Conservation (phyloP, 2,329 filamentous ascomycete species). For the Curvularia sp. region DNA sequence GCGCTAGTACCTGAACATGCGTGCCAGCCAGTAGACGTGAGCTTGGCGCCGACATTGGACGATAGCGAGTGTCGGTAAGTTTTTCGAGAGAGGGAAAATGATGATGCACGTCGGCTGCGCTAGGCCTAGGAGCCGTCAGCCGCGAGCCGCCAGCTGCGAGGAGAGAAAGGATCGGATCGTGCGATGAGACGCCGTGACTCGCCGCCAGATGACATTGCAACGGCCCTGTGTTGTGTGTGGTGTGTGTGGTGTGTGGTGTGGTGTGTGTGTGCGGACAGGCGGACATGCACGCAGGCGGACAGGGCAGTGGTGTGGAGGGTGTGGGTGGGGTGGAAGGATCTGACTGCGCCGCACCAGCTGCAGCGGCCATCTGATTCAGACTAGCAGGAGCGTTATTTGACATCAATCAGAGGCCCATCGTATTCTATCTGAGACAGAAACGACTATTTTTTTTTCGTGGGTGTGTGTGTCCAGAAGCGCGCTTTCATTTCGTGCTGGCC, state of each 20-base stretch:
- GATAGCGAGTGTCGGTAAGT: slow-evolving; percentile 24
- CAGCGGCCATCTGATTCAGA: slow-evolving; percentile 18
- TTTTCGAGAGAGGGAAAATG: slow-evolving; percentile 21
- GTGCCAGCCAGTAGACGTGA: slow-evolving; percentile 19
- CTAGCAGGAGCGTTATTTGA: slow-evolving; percentile 28
- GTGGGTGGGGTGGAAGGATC: slow-evolving; percentile 20
- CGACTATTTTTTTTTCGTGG: slow-evolving; percentile 20
- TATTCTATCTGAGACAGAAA: slow-evolving; percentile 33
- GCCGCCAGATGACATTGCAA: background rate
- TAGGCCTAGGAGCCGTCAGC: slow-evolving; percentile 32
- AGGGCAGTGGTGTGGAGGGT: slow-evolving; percentile 13
- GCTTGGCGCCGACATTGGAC: slow-evolving; percentile 36
- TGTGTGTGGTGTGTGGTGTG: background rate
- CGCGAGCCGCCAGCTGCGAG: slow-evolving; percentile 29
- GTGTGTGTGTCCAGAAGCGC: background rate
- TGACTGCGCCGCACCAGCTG: slow-evolving; percentile 24
- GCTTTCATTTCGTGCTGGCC: slow-evolving; percentile 14
- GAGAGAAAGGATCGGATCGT: slow-evolving; percentile 24
- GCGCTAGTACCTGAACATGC: slow-evolving; percentile 15
- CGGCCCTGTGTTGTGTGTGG: background rate
- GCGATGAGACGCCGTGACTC: background rate
- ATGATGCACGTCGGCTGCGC: slow-evolving; percentile 30
- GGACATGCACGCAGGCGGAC: background rate
- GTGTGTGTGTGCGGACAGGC: background rate
- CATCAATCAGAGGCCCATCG: slow-evolving; percentile 15